Base-by-base conservation (phyloP, 495 filamentous ascomycete genomes). In the Hypoxylon crocopeplum region DNA sequence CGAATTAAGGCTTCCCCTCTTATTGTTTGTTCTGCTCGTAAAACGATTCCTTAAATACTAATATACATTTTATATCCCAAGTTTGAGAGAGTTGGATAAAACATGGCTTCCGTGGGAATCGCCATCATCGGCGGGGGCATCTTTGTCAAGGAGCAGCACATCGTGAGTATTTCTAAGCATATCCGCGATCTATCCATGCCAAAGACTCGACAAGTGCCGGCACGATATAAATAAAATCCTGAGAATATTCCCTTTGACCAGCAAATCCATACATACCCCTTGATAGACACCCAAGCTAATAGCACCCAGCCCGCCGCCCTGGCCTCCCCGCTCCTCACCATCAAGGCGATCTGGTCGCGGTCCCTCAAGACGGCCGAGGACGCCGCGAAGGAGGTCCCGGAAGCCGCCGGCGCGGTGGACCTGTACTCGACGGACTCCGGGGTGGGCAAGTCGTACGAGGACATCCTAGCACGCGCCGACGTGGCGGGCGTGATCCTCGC, bases 401-500 rank as follows among this genome's bases (percentile, higher is more conserved):
- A 71, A 8, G 60, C 63, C 19, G 44, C 38, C 73, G 44, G 44
- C 7, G 37, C 44, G 1, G 69, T 86, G 39, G 84, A 86, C 39
- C 74, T 80, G n/a, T 80, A 81, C 59, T 75, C 86, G 5, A 83
- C 88, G 12, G 89, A 92, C 59, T 76, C 82, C 0, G 82, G 79
- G 0, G 48, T 71, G 3, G 83, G 78, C 5, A 77, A 79, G 47
- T 66, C 67, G 12, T 88, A 86, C 49, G 74, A 79, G 17, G 86
- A 84, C 48, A 72, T 94, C 8, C 81, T 92, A 15, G 69, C 77
- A 25, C 80, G 89, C 7, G 50, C 71, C 19, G 90, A 94, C 68
- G 83, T 93, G 38, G 60, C 75, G 0, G 87, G 85, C 34, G 82
- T 94, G 7, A 82, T 92, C 49, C 81, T 94, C 50, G 88, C 82